A percentile compares a stretch with the other conserved stretches of the same genome.
phyloP scores from a whole-genome alignment of 108 stramenopile genomes.

The Nannochloropsis oceanica region DNA sequence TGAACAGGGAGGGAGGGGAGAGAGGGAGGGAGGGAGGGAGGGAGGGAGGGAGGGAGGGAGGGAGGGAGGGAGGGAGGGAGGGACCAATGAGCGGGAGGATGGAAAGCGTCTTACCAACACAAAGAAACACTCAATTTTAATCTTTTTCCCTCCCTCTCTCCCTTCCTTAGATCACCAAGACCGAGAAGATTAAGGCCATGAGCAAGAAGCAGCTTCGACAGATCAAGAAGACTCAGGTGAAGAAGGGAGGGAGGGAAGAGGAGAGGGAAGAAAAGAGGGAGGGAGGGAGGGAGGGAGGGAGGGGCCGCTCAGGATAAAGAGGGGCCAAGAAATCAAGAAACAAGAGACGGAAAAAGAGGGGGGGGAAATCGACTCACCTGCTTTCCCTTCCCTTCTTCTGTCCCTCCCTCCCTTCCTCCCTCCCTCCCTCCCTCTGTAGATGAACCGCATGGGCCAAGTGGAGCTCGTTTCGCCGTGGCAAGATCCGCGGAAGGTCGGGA shows the following conservation, averaged over 20 bases:
- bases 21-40: background rate
- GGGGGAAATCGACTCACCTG: background rate
- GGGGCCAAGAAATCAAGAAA: background rate
- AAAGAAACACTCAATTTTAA: background rate
- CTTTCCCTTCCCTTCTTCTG: too few species aligned
- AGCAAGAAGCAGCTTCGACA: constrained; percentile 84
- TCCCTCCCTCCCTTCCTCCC: background rate
- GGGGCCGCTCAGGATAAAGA: background rate
- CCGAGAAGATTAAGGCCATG: constrained; percentile 67
- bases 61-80: background rate
- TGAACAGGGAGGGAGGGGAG: background rate
- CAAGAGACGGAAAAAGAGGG: too few species aligned
- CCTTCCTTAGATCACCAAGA: constrained; percentile 10
- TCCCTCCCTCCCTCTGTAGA: background rate
- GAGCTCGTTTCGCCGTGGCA: too few species aligned
- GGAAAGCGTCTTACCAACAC: background rate
- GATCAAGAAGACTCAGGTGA: constrained; percentile 85
- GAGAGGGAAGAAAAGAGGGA: too few species aligned
- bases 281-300: too few species aligned
- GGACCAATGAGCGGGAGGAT: background rate
- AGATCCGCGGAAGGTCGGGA: too few species aligned
- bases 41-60: background rate
- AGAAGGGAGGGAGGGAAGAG: constrained; percentile 72
- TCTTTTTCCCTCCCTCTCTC: background rate
- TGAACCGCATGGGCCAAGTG: too few species aligned